Evolutionary conservation across 805 yeast genomes (phyloP).

Genomic region (Metschnikowia corniflorae): DNA sequence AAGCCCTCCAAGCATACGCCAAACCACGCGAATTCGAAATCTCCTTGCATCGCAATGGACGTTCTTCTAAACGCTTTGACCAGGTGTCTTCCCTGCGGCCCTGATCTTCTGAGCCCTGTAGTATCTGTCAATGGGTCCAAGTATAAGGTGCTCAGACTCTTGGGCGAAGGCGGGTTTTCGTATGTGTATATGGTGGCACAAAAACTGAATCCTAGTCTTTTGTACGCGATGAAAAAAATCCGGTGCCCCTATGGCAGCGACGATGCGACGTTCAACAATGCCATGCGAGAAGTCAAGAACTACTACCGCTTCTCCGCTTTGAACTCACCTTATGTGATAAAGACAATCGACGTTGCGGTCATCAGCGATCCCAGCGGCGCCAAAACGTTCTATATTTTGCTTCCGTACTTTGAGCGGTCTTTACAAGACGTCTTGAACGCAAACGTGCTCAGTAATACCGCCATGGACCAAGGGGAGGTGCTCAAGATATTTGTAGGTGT

Average conservation of each 20-base stretch:
- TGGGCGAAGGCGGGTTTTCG: constrained; percentile 90
- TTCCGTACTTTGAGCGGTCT: constrained; percentile 73
- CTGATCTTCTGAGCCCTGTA: constrained; percentile 46
- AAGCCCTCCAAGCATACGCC: background rate
- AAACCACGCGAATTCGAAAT: background rate
- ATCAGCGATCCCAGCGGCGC: constrained; percentile 77
- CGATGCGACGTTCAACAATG: constrained; percentile 54
- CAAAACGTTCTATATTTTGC: constrained; percentile 68
- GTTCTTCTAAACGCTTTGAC: constrained; percentile 15
- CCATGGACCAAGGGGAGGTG: constrained; percentile 61
- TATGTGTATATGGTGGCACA: constrained; percentile 75
- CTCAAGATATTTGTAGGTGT: constrained; percentile 61
- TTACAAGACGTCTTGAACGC: constrained; percentile 76
- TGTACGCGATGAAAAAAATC: constrained; percentile 78
- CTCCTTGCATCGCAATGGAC: constrained; percentile 8
- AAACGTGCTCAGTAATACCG: constrained; percentile 51
- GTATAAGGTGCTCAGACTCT: constrained; percentile 61
- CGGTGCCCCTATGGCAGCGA: constrained; percentile 84
- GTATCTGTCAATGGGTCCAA: constrained; percentile 58
- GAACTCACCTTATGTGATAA: constrained; percentile 59
- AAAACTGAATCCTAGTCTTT: constrained; percentile 32
- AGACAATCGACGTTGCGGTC: constrained; percentile 66
- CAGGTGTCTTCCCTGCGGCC: constrained; percentile 44
- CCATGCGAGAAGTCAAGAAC: constrained; percentile 73
- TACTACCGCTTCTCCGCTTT: constrained; percentile 62